Conservation (phyloP, 2,329 filamentous ascomycete species). For the Cytospora schulzeri region DNA sequence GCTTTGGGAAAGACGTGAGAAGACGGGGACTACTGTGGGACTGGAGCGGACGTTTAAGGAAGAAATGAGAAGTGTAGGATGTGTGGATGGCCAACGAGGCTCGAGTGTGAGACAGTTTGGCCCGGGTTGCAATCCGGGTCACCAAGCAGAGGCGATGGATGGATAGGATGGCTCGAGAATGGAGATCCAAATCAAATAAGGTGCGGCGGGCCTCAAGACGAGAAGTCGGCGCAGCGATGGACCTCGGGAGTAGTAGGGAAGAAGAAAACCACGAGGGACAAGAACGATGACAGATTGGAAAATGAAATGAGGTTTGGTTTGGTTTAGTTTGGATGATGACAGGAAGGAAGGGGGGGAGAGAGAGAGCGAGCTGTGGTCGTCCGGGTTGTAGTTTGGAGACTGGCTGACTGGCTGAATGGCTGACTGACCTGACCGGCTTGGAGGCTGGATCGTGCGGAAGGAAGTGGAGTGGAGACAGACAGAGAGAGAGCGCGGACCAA, state of each 20-base stretch:
- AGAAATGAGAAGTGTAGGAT: not conserved
- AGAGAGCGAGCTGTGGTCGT: not conserved
- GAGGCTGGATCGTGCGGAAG: slow-evolving; percentile 6
- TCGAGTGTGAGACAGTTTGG: slow-evolving; percentile 20
- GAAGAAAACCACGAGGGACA: not conserved
- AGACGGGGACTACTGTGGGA: not conserved
- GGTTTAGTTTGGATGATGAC: not conserved
- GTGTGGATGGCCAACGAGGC: slow-evolving; percentile 15
- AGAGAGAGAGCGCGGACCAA: slow-evolving; percentile 16
- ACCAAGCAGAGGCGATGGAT: not conserved
- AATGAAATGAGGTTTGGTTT: too few relatives aligned
- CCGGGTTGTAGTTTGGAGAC: not conserved
- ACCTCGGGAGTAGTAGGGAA: not conserved
- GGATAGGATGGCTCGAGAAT: not conserved
- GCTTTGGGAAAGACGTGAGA: not conserved
- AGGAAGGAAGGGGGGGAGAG: not conserved
- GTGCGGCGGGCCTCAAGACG: not conserved
- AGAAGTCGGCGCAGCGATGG: not conserved
- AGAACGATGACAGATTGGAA: not conserved
- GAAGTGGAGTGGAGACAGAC: not conserved
- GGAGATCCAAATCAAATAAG: not conserved
- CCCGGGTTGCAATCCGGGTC: slow-evolving; percentile 2
- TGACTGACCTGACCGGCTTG: too few relatives aligned
- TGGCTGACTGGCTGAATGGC: not conserved
- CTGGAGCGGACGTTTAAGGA: not conserved